phyloP scores from a whole-genome alignment of 169 alveolate genomes.

The Eimeria sp. region DNA sequence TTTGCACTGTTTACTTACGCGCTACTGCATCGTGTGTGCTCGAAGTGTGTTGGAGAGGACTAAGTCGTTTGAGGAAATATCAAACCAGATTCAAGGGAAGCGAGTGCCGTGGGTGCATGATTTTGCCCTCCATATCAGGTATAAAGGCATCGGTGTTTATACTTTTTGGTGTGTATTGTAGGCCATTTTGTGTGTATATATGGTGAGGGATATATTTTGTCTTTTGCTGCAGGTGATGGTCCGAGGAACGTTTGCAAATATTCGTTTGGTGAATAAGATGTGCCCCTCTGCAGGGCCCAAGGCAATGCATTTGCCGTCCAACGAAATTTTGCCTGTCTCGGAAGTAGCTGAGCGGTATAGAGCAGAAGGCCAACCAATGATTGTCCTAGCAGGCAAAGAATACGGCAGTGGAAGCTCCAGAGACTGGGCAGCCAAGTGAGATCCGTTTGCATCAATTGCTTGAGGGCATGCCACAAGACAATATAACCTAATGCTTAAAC shows the following conservation, averaged over 20 bases:
- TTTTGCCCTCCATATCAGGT: not conserved
- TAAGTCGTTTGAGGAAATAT: not conserved
- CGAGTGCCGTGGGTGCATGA: not conserved
- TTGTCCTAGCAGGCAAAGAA: constrained; percentile 97
- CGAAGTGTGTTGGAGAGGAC: not conserved
- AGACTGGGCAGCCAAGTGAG: constrained; percentile 99
- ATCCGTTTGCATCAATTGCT: not conserved
- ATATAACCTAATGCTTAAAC: too few relatives aligned
- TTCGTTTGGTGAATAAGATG: constrained; percentile 96
- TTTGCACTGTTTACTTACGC: too few relatives aligned
- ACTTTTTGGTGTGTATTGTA: too few relatives aligned
- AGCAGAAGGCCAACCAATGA: constrained; percentile 84
- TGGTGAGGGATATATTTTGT: not conserved
- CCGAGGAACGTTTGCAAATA: constrained; percentile 98
- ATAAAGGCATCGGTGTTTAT: not conserved
- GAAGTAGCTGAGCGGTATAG: constrained; percentile 93
- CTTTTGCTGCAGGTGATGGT: constrained; percentile 91
- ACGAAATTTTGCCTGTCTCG: constrained; percentile 92
- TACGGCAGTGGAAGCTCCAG: constrained; percentile 98
- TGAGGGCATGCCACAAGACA: not conserved
- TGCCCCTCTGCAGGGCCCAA: constrained; percentile 93
- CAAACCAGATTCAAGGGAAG: not conserved
- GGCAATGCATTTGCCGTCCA: constrained; percentile 95
- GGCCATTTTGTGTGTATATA: not conserved
- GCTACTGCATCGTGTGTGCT: not conserved